Evolutionary conservation across 1,284 basidiomycete species (phyloP).

Genomic region (Cryptococcus wingfieldii): DNA sequence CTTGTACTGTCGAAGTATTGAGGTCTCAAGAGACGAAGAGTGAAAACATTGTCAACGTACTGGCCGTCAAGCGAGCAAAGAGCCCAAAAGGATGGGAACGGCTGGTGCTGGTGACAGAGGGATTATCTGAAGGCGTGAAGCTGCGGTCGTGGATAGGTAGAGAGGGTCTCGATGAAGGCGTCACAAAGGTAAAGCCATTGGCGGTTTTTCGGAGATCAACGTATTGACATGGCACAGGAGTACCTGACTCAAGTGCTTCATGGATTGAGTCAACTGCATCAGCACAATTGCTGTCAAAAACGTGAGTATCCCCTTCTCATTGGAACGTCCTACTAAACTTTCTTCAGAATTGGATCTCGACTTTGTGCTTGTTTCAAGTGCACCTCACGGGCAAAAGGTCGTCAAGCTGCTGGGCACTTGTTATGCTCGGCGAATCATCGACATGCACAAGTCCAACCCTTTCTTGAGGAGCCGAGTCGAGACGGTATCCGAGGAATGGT

Average conservation of each 20-base stretch:
- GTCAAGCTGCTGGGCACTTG: conserved; percentile 43
- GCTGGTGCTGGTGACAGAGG: conserved; percentile 40
- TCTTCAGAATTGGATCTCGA: conserved; percentile 37
- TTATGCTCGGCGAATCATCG: conserved; percentile 42
- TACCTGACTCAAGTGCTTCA: conserved; percentile 42
- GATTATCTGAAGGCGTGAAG: conserved; percentile 32
- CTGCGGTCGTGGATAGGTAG: conserved; percentile 38
- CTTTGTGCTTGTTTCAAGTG: conserved; percentile 29
- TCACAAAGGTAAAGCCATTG: conserved; percentile 31
- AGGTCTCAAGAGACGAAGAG: conserved; percentile 30
- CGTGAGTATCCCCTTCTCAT: conserved; percentile 19
- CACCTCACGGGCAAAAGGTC: conserved; percentile 18
- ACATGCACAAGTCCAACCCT: conserved; percentile 47
- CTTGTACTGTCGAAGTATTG: conserved; percentile 30
- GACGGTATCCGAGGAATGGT: conserved; percentile 40
- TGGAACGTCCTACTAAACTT: neutral
- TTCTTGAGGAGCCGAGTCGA: conserved; percentile 38
- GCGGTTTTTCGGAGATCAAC: neutral
- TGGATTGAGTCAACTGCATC: conserved; percentile 40
- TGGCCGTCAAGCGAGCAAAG: conserved; percentile 39
- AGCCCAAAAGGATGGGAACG: conserved; percentile 45
- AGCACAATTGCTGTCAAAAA: conserved; percentile 38
- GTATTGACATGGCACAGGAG: conserved; percentile 20
- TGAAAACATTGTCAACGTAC: conserved; percentile 32
- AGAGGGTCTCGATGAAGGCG: conserved; percentile 39